A percentile compares a stretch with the other conserved stretches of the same genome.
These are phyloP conservation scores for Stephanodiscus triporus DNA, from an alignment of 108 stramenopile genomes.

Conservation along the genomic window DNA sequence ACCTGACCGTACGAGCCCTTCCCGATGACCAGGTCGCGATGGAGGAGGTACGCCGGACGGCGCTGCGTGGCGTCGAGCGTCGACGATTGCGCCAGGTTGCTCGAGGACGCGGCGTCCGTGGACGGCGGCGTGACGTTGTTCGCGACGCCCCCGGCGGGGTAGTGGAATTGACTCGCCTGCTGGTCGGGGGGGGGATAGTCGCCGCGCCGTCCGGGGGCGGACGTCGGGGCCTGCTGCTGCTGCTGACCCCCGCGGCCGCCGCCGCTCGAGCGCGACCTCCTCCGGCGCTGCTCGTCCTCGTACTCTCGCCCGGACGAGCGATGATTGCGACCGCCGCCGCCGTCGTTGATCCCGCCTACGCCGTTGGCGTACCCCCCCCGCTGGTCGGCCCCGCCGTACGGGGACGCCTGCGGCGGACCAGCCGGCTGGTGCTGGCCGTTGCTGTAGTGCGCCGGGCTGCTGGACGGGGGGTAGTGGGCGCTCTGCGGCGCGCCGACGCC, in stretches of 20 bases:
- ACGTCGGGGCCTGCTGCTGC: background rate
- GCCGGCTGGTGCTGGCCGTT: slow-evolving; percentile 23
- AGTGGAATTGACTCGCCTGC: slow-evolving; percentile 9
- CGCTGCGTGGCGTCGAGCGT: slow-evolving; percentile 56
- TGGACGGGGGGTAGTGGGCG: slow-evolving; percentile 9
- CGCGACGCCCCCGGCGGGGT: slow-evolving; percentile 10
- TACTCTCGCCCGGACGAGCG: background rate
- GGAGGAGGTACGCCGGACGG: slow-evolving; percentile 87
- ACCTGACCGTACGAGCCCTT: slow-evolving; percentile 93
- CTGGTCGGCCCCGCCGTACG: background rate
- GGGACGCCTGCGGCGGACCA: background rate
- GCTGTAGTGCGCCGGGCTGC: slow-evolving; percentile 23
- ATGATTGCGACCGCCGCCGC: too few species aligned
- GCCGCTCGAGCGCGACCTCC: background rate
- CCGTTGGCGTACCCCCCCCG: background rate
- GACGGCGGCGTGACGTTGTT: slow-evolving; percentile 39
- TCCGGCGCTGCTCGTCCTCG: background rate
- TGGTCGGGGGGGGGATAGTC: slow-evolving; percentile 16
- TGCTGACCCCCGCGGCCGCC: background rate
- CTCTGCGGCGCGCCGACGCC: slow-evolving; percentile 1
- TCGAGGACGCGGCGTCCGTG: slow-evolving; percentile 9
- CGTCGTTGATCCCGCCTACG: background rate
- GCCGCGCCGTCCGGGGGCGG: slow-evolving; percentile 3
- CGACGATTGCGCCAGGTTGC: slow-evolving; percentile 20
- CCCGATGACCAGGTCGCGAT: slow-evolving; percentile 89